These are phyloP conservation scores for Rhizoclosmatium globosum DNA, from an alignment of 192 early-diverging fungal species.

Conservation along the genomic window DNA sequence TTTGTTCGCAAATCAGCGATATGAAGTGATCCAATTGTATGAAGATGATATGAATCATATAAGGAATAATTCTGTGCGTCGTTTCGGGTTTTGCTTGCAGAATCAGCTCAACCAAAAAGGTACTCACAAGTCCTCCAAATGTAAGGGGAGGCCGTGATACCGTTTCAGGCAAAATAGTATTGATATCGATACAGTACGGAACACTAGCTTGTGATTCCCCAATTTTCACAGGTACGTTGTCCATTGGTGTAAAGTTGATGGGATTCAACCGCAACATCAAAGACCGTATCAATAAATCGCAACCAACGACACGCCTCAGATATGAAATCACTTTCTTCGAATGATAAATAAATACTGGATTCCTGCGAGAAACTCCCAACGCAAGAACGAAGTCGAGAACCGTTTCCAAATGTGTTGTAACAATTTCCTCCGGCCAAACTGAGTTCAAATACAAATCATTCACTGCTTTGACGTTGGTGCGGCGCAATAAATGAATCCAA, in stretches of 20 bases:
- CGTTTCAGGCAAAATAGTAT: slow-evolving; percentile 69
- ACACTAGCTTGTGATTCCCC: neutral
- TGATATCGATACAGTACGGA: slow-evolving; percentile 73
- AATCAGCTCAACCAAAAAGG: slow-evolving; percentile 82
- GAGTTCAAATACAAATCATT: slow-evolving; percentile 14
- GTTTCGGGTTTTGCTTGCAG: slow-evolving; percentile 72
- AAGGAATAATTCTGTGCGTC: slow-evolving; percentile 70
- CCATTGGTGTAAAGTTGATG: slow-evolving; percentile 67
- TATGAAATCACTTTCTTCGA: slow-evolving; percentile 84
- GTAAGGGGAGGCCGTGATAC: slow-evolving; percentile 76
- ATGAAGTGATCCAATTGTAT: slow-evolving; percentile 86
- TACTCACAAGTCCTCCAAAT: slow-evolving; percentile 76
- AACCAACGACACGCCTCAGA: slow-evolving; percentile 69
- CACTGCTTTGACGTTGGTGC: neutral
- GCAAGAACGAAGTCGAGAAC: slow-evolving; percentile 78
- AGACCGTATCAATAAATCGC: slow-evolving; percentile 65
- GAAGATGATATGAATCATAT: slow-evolving; percentile 77
- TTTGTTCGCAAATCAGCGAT: slow-evolving; percentile 79
- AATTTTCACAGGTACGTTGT: slow-evolving; percentile 7
- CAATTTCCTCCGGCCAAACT: slow-evolving; percentile 8
- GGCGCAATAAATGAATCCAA: slow-evolving; percentile 75
- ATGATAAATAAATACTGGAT: slow-evolving; percentile 78
- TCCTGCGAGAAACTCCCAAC: slow-evolving; percentile 76
- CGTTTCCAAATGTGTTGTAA: slow-evolving; percentile 44
- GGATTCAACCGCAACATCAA: slow-evolving; percentile 76